These are phyloP conservation scores for Castanopsis chinensis DNA, from an alignment of 306 rosid genomes.

Conservation along the genomic window DNA sequence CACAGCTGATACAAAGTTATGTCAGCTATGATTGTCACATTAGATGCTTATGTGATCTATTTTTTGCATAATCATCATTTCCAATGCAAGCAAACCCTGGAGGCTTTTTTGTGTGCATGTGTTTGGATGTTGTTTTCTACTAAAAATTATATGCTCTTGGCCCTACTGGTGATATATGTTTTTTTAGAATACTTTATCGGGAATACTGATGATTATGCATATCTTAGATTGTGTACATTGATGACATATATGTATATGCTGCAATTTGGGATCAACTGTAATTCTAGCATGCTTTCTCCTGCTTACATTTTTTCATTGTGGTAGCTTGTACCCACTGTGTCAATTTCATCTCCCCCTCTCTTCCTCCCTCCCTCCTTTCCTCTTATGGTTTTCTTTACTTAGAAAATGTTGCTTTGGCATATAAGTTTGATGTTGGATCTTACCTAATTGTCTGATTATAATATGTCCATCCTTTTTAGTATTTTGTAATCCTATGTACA, in stretches of 20 bases:
- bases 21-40: background rate
- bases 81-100: background rate
- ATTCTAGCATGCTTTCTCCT: background rate
- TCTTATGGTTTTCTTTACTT: no score
- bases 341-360: no score
- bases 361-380: no score
- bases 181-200: no score
- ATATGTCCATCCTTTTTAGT: no score
- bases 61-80: background rate
- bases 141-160: background rate
- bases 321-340: background rate
- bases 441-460: no score
- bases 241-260: background rate
- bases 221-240: background rate
- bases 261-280: background rate
- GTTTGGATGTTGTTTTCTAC: background rate
- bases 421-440: no score
- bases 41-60: background rate
- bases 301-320: background rate
- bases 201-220: background rate
- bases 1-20: background rate
- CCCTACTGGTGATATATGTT: background rate
- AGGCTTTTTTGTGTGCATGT: background rate
- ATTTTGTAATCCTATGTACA: no score
- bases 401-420: no score